Percentiles rank a stretch among this genome's conserved stretches.
Conservation (phyloP, 495 filamentous ascomycete species). For the Penicillium ochrochloron region DNA sequence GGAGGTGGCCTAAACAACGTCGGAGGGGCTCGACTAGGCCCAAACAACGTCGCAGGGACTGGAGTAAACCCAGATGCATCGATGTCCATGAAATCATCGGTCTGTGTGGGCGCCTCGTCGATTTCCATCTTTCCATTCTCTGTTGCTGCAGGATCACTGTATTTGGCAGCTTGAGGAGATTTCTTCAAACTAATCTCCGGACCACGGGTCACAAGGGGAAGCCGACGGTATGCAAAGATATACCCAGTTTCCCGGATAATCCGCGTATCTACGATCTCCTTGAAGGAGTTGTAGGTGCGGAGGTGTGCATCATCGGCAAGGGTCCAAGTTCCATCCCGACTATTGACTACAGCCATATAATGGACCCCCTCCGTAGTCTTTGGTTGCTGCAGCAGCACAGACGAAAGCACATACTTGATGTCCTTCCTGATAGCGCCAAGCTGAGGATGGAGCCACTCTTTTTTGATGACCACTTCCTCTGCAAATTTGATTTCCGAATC, state of each 20-base stretch:
- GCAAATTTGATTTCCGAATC: not conserved
- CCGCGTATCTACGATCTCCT: not conserved
- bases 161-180: not conserved
- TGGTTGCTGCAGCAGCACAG: conserved; percentile 32
- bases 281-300: not conserved
- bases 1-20: no score
- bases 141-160: not conserved
- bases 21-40: no score
- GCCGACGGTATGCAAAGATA: conserved; percentile 32
- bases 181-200: not conserved
- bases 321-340: conserved; percentile 31
- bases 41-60: no score
- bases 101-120: not conserved
- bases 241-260: conserved; percentile 12
- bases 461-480: not conserved
- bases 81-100: not conserved
- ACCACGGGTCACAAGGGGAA: conserved; percentile 14
- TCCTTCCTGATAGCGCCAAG: not conserved
- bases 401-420: conserved; percentile 35
- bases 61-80: not conserved
- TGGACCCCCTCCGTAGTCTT: conserved; percentile 26
- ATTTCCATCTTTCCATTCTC: not conserved
- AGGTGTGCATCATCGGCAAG: conserved; percentile 28
- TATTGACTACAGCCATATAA: conserved; percentile 35
- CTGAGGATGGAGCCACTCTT: conserved; percentile 9